phyloP scores from a whole-genome alignment of 2,329 filamentous ascomycete genomes.

The Trichoderma polysporum region DNA sequence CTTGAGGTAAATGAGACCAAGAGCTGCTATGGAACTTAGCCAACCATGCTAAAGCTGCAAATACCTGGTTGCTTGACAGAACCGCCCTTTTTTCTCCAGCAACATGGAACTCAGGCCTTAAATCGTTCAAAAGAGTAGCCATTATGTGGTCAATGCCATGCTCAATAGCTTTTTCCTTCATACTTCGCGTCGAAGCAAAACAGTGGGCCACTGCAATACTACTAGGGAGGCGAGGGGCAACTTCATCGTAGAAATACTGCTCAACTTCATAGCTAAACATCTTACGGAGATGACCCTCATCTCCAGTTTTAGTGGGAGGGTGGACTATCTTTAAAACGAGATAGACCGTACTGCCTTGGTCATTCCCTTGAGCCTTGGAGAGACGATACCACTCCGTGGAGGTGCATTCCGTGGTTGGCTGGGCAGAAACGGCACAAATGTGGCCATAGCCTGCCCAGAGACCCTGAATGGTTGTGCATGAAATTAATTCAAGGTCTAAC shows the following conservation, averaged over 20 bases:
- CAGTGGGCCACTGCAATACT: conserved; percentile 51
- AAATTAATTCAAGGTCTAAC: conserved; percentile 41
- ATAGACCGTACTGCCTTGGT: conserved; percentile 30
- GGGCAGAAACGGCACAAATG: conserved; percentile 55
- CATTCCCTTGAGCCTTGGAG: conserved; percentile 17
- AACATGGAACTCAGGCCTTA: conserved; percentile 53
- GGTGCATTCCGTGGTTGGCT: conserved; percentile 29
- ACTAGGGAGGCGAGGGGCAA: conserved; percentile 50
- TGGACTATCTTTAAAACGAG: conserved; percentile 62
- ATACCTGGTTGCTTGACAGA: conserved; percentile 48
- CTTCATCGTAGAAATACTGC: conserved; percentile 60
- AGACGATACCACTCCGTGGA: conserved; percentile 19
- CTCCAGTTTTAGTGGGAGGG: conserved; percentile 44
- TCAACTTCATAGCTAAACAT: conserved; percentile 67
- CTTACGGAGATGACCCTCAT: conserved; percentile 65
- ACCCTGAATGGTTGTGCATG: conserved; percentile 41
- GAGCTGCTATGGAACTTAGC: conserved; percentile 60
- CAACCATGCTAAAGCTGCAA: conserved; percentile 61
- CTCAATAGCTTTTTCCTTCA: conserved; percentile 25
- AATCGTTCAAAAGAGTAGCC: conserved; percentile 59
- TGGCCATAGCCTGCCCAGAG: conserved; percentile 55
- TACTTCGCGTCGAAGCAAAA: conserved; percentile 43
- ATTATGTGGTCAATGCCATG: conserved; percentile 41
- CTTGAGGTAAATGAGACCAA: conserved; percentile 39
- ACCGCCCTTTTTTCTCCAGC: conserved; percentile 53